These are phyloP conservation scores for Saccharomycopsis hybrid DNA, from an alignment of 1,139 yeast genomes.

Conservation along the genomic window DNA sequence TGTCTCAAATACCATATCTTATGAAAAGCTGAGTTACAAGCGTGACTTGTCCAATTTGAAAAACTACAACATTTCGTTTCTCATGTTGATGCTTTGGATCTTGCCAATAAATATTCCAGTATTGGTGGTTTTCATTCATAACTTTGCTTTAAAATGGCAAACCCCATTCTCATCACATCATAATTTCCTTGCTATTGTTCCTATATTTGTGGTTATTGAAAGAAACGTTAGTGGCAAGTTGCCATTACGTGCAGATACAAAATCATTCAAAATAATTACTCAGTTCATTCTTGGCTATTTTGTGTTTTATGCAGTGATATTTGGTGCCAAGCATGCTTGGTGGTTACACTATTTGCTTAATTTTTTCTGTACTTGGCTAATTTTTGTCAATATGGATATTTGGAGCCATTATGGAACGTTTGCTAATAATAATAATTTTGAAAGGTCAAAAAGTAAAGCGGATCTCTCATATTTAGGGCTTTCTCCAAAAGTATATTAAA, in stretches of 20 bases:
- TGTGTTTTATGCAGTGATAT: conserved; percentile 48
- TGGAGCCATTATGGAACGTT: not conserved
- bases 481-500: not conserved
- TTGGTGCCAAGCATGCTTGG: conserved; percentile 63
- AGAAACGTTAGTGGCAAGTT: conserved; percentile 35
- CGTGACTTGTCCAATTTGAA: conserved; percentile 25
- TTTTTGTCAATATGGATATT: conserved; percentile 7
- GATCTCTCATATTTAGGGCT: too few species aligned
- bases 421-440: too few species aligned
- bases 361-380: conserved; percentile 42
- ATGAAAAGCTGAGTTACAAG: conserved; percentile 5
- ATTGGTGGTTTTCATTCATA: conserved; percentile 62
- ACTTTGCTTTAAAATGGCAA: conserved; percentile 60
- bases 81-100: conserved; percentile 59
- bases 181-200: conserved; percentile 59
- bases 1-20: conserved; percentile 4
- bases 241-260: conserved; percentile 24
- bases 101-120: conserved; percentile 66
- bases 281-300: conserved; percentile 36
- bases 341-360: conserved; percentile 68
- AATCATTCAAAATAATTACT: conserved; percentile 25
- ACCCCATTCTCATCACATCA: conserved; percentile 77
- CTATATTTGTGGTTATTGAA: conserved; percentile 49
- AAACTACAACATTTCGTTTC: conserved; percentile 49
- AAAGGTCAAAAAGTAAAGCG: too few species aligned